Base-by-base conservation (phyloP, 2,329 filamentous ascomycete genomes). In the Aureobasidium leucospermi region DNA sequence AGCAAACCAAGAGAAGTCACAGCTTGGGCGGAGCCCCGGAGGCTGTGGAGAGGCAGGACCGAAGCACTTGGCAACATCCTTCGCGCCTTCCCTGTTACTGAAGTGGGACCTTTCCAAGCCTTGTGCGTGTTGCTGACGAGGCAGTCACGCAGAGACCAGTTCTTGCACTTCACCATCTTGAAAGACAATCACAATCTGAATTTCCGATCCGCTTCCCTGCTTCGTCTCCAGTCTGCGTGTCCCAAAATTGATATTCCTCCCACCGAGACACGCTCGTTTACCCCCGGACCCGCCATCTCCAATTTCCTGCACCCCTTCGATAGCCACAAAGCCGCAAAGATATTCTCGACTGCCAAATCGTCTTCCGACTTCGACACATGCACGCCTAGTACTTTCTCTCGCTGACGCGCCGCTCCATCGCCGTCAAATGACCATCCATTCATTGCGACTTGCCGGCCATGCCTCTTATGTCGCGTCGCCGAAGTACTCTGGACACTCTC, bases 401-500 rank as follows among this genome's bases (percentile, higher is more conserved):
- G 15, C 39, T 45, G 58, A 59, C 58, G 48, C 41, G 38, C 46
- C 28, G 41, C 39, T 29, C 15, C 10, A 28, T 29, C 36, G 46
- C 46, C 46, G 52, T 48, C 43, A 60, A 57, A 48, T 53, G 47
- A 52, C 28, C 52, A 45, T 29, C 41, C 48, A 7, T 23, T 32
- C 19, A 16, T 48, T 52, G 34, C 28, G 16, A 23, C 9, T 23
- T 43, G 43, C 64, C 65, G 67, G 67, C 62, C 62, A 71, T 71
- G 70, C 70, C 68, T 61, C 64, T 68, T 58, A 64, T 70, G 49
- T 62, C 64, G 66, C 71, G 73, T 62, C 75, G 76, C 60, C 71
- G 74, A 62, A 77, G 74, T 64, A 74, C 75, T 57, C 69, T 76
- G 65, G 74, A 77, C 62, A 71, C 74, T n/a, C 45, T 67, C 38